Percentiles rank a stretch among this genome's conserved stretches.
Evolutionary conservation across 352 stramenopile species (phyloP).

Genomic region (Pythium brachiatum): DNA sequence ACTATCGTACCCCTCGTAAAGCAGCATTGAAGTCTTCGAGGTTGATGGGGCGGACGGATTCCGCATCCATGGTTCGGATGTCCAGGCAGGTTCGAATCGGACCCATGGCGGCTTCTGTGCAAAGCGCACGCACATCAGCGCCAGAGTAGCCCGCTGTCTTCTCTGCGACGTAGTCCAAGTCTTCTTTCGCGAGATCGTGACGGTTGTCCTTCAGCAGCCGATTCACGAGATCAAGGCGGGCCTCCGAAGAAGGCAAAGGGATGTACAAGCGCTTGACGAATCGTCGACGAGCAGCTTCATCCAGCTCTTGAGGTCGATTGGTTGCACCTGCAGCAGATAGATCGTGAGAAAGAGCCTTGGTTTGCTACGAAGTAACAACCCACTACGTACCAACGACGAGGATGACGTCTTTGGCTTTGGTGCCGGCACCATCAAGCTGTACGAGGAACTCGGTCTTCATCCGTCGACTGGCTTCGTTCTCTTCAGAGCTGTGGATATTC

Average conservation of each 20-base stretch:
- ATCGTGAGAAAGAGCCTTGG: not conserved
- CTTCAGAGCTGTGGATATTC: slow-evolving; percentile 70
- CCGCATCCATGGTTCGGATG: slow-evolving; percentile 87
- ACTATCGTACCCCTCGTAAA: slow-evolving; percentile 71
- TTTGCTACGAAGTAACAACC: not conserved
- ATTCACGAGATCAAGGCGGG: slow-evolving; percentile 86
- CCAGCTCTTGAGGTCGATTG: slow-evolving; percentile 97
- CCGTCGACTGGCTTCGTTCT: slow-evolving; percentile 96
- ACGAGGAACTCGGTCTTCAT: slow-evolving; percentile 99
- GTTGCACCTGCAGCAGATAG: slow-evolving; percentile 78
- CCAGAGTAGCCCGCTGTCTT: slow-evolving; percentile 94
- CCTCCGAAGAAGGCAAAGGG: slow-evolving; percentile 89
- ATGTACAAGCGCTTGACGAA: slow-evolving; percentile 99
- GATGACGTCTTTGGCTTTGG: slow-evolving; percentile 89
- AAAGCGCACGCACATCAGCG: slow-evolving; percentile 97
- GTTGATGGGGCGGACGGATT: slow-evolving; percentile 93
- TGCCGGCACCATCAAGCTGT: slow-evolving; percentile 95
- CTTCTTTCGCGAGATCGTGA: slow-evolving; percentile 82
- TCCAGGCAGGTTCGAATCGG: slow-evolving; percentile 87
- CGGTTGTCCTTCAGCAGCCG: slow-evolving; percentile 93
- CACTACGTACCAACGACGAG: slow-evolving; percentile 68
- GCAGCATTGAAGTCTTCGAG: slow-evolving; percentile 95
- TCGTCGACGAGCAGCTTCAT: slow-evolving; percentile 95
- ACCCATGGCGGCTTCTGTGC: slow-evolving; percentile 97
- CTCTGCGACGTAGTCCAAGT: slow-evolving; percentile 88